phyloP scores from a whole-genome alignment of 345 rosid genomes.

The Eucalyptus polyanthemos region DNA sequence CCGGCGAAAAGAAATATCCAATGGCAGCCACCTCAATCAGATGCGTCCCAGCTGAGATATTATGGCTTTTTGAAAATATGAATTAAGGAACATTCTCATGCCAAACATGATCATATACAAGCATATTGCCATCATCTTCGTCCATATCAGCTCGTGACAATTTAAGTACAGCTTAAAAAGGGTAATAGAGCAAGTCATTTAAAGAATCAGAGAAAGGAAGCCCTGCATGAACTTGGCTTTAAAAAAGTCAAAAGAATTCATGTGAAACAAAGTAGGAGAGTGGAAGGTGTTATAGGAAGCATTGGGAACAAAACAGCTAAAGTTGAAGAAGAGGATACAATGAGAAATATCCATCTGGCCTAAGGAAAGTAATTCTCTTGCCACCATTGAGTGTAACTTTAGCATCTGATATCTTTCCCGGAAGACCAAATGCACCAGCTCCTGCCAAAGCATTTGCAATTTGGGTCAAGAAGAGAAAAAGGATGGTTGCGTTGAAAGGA shows the following conservation, averaged over 20 bases:
- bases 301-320: background rate
- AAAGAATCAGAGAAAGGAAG: background rate
- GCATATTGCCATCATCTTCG: background rate
- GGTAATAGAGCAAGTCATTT: background rate
- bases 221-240: background rate
- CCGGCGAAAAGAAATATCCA: slow-evolving; percentile 95
- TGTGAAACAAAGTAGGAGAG: background rate
- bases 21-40: slow-evolving; percentile 81
- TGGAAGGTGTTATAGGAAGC: background rate
- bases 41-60: slow-evolving; percentile 91
- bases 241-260: background rate
- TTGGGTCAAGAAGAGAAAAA: background rate
- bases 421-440: slow-evolving; percentile 25
- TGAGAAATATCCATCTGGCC: slow-evolving; percentile 96
- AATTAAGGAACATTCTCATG: slow-evolving; percentile 33
- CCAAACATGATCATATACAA: background rate
- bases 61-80: slow-evolving; percentile 45
- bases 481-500: background rate
- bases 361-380: slow-evolving; percentile 53
- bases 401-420: slow-evolving; percentile 58
- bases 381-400: slow-evolving; percentile 89
- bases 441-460: background rate
- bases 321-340: slow-evolving; percentile 46
- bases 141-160: background rate
- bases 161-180: background rate